Conservation (phyloP, 306 rosid species). For the Rubus parviflorus region DNA sequence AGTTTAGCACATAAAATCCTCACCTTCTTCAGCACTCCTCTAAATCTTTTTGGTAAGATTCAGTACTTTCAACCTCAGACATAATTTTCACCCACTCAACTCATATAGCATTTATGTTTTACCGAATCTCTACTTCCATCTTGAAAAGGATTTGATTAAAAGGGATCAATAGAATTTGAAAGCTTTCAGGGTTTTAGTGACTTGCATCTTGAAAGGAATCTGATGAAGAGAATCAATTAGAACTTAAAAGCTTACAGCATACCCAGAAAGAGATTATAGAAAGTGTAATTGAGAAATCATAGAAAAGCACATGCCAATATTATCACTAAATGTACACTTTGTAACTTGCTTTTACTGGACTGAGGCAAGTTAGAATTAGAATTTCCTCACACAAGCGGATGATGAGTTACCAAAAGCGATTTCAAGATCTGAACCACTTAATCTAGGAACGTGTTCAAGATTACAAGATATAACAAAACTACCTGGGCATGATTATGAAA, state of each 20-base stretch:
- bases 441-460: neutral
- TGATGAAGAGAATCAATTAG: neutral
- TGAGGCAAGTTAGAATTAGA: neutral
- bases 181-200: neutral
- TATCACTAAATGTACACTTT: neutral
- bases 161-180: neutral
- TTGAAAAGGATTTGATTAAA: neutral
- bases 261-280: neutral
- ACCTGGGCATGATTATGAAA: neutral
- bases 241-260: neutral
- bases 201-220: neutral
- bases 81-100: neutral
- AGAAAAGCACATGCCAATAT: neutral
- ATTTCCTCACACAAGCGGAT: neutral
- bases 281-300: constrained; percentile 2
- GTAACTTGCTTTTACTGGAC: neutral
- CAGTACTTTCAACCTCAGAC: neutral
- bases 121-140: neutral
- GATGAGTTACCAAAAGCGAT: neutral
- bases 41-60: neutral
- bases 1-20: neutral
- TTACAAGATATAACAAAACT: neutral
- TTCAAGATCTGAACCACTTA: neutral
- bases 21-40: neutral
- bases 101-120: neutral